Conservation (phyloP, 345 rosid species). For the Turritis glabra region DNA sequence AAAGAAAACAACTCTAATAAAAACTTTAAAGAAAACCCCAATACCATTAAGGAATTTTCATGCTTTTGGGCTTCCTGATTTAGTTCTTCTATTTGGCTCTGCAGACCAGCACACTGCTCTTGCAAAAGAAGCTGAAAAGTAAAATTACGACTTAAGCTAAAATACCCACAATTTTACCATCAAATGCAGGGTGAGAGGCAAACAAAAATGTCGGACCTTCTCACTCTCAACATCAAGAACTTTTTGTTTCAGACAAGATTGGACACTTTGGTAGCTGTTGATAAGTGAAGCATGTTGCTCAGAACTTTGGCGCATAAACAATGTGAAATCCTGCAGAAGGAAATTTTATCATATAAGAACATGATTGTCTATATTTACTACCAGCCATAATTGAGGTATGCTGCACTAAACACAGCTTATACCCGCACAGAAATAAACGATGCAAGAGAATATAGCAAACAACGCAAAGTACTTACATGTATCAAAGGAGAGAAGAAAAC, state of each 20-base stretch:
- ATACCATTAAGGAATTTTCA: slow-evolving; percentile 53
- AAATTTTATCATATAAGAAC: slow-evolving; percentile 12
- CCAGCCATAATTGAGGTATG: background rate
- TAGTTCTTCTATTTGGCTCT: slow-evolving; percentile 53
- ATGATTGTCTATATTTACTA: background rate
- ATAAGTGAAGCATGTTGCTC: slow-evolving; percentile 50
- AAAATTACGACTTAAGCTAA: slow-evolving; percentile 10
- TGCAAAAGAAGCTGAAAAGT: slow-evolving; percentile 55
- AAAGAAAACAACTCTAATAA: background rate
- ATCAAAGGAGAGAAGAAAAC: slow-evolving; percentile 45
- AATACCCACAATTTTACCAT: slow-evolving; percentile 2
- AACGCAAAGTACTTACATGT: slow-evolving; percentile 53
- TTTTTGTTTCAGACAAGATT: slow-evolving; percentile 47
- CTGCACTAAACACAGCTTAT: slow-evolving; percentile 14
- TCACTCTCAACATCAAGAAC: slow-evolving; percentile 55
- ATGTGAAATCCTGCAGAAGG: slow-evolving; percentile 64
- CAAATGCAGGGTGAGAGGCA: background rate
- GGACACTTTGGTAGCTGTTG: slow-evolving; percentile 45
- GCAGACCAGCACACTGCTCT: slow-evolving; percentile 50
- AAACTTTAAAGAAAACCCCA: slow-evolving; percentile 1
- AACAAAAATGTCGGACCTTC: slow-evolving; percentile 50
- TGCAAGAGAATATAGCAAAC: slow-evolving; percentile 6
- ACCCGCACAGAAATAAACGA: background rate
- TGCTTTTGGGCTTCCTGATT: slow-evolving; percentile 48
- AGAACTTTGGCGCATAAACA: slow-evolving; percentile 45